These are phyloP conservation scores for Tympanopsis confertula DNA, from an alignment of 2,329 filamentous ascomycete genomes.

Conservation along the genomic window DNA sequence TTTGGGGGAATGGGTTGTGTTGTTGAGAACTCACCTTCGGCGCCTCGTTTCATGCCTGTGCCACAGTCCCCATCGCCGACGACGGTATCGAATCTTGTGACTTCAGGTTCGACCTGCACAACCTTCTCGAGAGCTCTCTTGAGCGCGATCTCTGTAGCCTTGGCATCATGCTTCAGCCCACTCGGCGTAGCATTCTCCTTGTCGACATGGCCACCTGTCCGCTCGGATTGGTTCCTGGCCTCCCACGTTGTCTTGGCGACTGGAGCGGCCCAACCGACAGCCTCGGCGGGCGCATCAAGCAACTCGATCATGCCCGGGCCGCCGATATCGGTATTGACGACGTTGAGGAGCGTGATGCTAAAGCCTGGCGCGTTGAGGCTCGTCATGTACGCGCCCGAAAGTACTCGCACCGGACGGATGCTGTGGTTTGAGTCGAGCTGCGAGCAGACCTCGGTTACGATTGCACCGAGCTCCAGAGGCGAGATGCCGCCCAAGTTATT, in stretches of 20 bases:
- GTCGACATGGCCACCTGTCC: constrained; percentile 15
- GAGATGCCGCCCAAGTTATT: constrained; percentile 71
- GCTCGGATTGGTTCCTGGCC: constrained; percentile 35
- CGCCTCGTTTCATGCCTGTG: constrained; percentile 73
- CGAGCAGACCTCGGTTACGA: constrained; percentile 54
- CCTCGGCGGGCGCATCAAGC: constrained; percentile 59
- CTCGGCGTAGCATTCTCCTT: constrained; percentile 27
- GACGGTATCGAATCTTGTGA: constrained; percentile 67
- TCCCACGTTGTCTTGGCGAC: constrained; percentile 54
- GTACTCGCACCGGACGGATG: constrained; percentile 51
- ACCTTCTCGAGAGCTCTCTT: constrained; percentile 46
- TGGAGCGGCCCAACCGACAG: constrained; percentile 57
- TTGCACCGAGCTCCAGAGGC: constrained; percentile 60
- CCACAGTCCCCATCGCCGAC: constrained; percentile 88
- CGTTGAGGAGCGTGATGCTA: constrained; percentile 59
- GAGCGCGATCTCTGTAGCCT: constrained; percentile 36
- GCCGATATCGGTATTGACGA: constrained; percentile 43
- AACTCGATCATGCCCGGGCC: constrained; percentile 56
- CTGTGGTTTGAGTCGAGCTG: constrained; percentile 46
- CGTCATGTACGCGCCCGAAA: constrained; percentile 67
- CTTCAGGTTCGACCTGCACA: constrained; percentile 56
- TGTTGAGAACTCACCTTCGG: constrained; percentile 49
- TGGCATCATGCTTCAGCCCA: constrained; percentile 39
- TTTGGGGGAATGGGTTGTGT: neutral
- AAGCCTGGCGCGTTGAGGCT: constrained; percentile 68